phyloP scores from a whole-genome alignment of 345 rosid genomes.

The Rhodamnia rubescens region DNA sequence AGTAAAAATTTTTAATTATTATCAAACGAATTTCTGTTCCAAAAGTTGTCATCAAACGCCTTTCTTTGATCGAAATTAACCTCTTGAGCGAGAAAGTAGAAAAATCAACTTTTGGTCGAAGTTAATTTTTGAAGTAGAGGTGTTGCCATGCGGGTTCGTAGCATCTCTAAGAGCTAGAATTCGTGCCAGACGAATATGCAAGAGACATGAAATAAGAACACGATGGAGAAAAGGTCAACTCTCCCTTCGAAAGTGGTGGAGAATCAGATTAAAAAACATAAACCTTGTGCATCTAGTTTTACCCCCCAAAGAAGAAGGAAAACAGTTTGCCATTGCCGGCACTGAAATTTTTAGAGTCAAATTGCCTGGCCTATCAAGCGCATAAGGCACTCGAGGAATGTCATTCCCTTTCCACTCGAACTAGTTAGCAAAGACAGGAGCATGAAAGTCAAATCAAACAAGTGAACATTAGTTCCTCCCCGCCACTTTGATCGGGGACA shows the following conservation, averaged over 20 bases:
- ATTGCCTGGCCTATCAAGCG: not conserved
- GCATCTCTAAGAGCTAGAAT: not conserved
- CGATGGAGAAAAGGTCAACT: not conserved
- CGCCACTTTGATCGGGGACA: not conserved
- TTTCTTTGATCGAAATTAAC: too few relatives aligned
- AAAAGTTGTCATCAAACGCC: too few relatives aligned
- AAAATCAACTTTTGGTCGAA: too few relatives aligned
- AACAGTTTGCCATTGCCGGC: not conserved
- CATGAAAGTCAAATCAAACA: not conserved
- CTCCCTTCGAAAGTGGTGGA: not conserved
- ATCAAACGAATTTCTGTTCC: too few relatives aligned
- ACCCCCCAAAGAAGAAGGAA: not conserved
- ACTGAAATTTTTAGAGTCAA: not conserved
- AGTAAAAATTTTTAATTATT: too few relatives aligned
- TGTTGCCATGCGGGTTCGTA: not conserved
- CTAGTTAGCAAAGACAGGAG: not conserved
- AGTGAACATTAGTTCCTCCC: not conserved
- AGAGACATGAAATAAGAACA: not conserved
- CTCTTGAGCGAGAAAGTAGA: too few relatives aligned
- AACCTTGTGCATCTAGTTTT: not conserved
- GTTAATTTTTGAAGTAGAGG: too few relatives aligned
- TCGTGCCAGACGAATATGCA: not conserved
- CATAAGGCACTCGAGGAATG: not conserved
- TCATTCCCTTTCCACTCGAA: not conserved
- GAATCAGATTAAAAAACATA: not conserved